A percentile compares a stretch with the other conserved stretches of the same genome.
phyloP scores from a whole-genome alignment of 441 rosid genomes.

The Francoa sonchifolia region DNA sequence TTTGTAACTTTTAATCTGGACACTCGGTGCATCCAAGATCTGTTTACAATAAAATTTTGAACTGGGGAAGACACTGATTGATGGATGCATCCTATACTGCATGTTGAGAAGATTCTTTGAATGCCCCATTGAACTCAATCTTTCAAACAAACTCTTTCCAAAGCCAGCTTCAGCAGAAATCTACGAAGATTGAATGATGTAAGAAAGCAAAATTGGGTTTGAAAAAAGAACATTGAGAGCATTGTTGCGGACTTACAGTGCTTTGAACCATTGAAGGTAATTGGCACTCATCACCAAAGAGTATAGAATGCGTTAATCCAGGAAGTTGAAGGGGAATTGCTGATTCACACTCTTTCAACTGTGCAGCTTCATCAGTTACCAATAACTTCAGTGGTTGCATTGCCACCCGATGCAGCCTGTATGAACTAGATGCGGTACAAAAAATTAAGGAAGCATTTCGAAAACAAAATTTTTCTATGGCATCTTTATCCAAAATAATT shows the following conservation, averaged over 20 bases:
- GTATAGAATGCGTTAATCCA: conserved; percentile 9
- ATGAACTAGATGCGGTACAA: conserved; percentile 12
- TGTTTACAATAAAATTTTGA: conserved; percentile 2
- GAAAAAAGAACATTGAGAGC: no score
- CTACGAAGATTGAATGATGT: background rate
- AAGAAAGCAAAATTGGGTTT: background rate
- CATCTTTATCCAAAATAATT: background rate
- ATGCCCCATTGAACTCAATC: conserved; percentile 2
- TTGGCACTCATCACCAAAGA: conserved; percentile 7
- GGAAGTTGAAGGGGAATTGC: conserved; percentile 12
- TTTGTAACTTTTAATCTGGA: background rate
- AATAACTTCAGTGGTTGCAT: conserved; percentile 7
- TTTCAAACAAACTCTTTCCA: conserved; percentile 8
- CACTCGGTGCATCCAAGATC: conserved; percentile 4
- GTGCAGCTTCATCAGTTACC: conserved; percentile 18
- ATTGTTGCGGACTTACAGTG: conserved; percentile 10
- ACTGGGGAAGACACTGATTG: conserved; percentile 3
- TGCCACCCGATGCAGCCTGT: conserved; percentile 5
- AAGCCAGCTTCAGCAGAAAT: conserved; percentile 9
- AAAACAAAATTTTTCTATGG: conserved; percentile 8
- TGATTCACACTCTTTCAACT: conserved; percentile 17
- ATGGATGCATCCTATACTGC: conserved; percentile 10
- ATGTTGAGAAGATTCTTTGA: conserved; percentile 7
- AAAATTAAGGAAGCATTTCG: conserved; percentile 9
- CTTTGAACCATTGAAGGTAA: conserved; percentile 11